Evolutionary conservation across 2,329 filamentous ascomycete species (phyloP), one percentile per base, ranked within the genome.

Genomic region (Periglandula ipomoeae): DNA sequence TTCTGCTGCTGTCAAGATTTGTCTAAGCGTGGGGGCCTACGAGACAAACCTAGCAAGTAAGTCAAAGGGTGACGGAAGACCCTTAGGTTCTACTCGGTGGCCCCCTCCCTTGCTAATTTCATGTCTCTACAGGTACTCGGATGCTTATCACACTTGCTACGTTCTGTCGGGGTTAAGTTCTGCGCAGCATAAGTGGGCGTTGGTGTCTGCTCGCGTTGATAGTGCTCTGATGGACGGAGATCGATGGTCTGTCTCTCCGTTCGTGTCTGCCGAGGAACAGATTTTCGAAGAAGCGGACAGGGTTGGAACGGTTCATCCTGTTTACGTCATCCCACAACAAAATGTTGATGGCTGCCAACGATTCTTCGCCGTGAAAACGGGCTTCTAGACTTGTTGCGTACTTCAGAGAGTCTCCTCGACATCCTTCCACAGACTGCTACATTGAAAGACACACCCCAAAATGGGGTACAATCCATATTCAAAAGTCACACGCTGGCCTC

Each of bases 101-200:
- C n/a, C n/a, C n/a, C n/a, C n/a, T n/a, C n/a, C n/a, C n/a, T n/a
- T n/a, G n/a, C n/a, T n/a, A n/a, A n/a, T n/a, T n/a, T n/a, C n/a
- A n/a, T n/a, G n/a, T 44, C 22, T 44, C 17, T 9, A 38, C 52
- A 89, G 86, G 59, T 74, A 75, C 52, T 83, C 89, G 4, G 91
- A 97, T 69, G 84, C 85, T 44, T 96, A 97, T 61, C 91, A 97
- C 68, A 89, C 89, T 40, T 93, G 87, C 70, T 97, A 97, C 69
- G 88, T 90, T 26, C 77, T 97, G 19, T 83, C 85, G 20, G 91
- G 91, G 5, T 73, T 97, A 56, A 93, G 87, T 64, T 85, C 83
- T 47, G 84, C 85, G 22, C 88, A 95, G 68, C 79, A 95, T 64
- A 71, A 75, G 58, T 81, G 76, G 77, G 65, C 70, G 53, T 66